phyloP scores from a whole-genome alignment of 1,284 basidiomycete species.

The Boletus semigastroideus region DNA sequence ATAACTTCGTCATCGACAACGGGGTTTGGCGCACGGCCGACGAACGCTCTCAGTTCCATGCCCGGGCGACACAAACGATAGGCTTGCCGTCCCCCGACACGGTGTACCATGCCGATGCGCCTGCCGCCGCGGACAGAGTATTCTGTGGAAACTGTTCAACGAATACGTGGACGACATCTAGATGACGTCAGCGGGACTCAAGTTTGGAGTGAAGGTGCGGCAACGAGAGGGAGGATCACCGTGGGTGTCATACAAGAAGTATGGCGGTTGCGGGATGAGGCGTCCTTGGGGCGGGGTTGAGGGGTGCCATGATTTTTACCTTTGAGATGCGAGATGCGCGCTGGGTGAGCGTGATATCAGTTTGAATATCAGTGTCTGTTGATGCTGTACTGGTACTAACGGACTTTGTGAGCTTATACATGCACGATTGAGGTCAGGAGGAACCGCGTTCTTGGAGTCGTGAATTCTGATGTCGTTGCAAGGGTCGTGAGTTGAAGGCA shows the following conservation, averaged over 20 bases:
- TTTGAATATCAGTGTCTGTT: too few relatives aligned
- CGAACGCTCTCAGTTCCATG: neutral
- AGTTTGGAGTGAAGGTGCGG: neutral
- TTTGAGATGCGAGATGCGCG: neutral
- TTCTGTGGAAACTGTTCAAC: neutral
- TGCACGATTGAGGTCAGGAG: too few relatives aligned
- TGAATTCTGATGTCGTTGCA: too few relatives aligned
- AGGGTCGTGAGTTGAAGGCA: too few relatives aligned
- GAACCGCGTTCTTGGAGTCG: too few relatives aligned
- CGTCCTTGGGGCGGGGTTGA: neutral
- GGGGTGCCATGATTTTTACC: constrained; percentile 2
- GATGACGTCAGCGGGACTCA: neutral
- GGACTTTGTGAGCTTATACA: too few relatives aligned
- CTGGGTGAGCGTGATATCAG: too few relatives aligned
- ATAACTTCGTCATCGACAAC: neutral
- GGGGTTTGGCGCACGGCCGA: neutral
- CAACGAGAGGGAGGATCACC: neutral
- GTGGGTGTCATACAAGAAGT: neutral
- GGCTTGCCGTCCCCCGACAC: neutral
- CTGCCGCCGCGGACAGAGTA: neutral
- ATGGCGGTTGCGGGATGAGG: neutral
- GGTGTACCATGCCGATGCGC: neutral
- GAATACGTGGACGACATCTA: neutral
- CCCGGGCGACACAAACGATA: neutral
- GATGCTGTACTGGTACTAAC: too few relatives aligned